phyloP scores from a whole-genome alignment of 305 asterid genomes.

The Fraxinus sp. region DNA sequence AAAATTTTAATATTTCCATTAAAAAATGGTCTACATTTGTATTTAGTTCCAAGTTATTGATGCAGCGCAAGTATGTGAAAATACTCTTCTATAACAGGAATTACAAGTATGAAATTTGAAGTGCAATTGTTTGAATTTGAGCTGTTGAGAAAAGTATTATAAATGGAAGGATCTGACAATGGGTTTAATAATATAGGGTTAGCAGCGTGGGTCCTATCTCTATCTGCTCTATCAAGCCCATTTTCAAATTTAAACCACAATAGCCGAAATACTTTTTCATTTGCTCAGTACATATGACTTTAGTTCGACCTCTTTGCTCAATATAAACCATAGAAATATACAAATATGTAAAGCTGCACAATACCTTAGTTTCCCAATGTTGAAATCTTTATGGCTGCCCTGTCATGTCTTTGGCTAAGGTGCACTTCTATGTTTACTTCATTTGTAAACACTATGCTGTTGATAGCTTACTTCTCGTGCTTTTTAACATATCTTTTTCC shows the following conservation, averaged over 20 bases:
- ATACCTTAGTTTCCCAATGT: background rate
- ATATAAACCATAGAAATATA: background rate
- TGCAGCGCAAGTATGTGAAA: background rate
- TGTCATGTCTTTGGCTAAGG: background rate
- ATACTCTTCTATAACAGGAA: background rate
- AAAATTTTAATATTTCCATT: background rate
- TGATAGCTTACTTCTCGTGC: background rate
- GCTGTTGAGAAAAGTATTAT: background rate
- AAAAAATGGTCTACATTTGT: background rate
- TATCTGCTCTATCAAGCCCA: background rate
- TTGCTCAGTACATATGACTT: background rate
- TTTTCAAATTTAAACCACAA: background rate
- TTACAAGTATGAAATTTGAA: background rate
- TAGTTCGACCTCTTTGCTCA: background rate
- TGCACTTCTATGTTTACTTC: background rate
- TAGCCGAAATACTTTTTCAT: background rate
- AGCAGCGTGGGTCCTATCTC: background rate
- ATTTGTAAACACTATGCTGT: background rate
- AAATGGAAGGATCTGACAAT: background rate
- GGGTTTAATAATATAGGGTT: background rate
- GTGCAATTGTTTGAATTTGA: background rate
- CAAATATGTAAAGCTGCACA: background rate
- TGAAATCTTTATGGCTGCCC: background rate
- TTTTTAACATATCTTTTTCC: constrained; percentile 12
- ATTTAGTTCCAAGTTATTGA: background rate